phyloP scores from a whole-genome alignment of 306 rosid species.

The Acacia crassicarpa region DNA sequence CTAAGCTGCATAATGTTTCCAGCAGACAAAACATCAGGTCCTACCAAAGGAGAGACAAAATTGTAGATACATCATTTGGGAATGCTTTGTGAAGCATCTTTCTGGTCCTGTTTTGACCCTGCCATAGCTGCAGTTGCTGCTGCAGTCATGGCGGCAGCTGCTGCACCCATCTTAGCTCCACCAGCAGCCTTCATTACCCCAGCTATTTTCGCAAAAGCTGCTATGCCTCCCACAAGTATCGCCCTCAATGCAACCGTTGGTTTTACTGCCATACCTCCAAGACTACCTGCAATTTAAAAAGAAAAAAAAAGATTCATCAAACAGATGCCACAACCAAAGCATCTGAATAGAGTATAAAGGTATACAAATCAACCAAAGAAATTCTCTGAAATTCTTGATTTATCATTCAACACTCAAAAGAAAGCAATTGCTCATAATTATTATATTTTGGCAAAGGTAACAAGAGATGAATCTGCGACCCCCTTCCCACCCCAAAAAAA shows the following conservation, averaged over 20 bases:
- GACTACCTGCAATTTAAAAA: constrained; percentile 25
- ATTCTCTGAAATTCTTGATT: background rate
- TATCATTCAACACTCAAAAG: background rate
- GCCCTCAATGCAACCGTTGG: constrained; percentile 75
- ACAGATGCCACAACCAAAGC: background rate
- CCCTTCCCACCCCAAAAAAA: background rate
- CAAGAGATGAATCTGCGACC: background rate
- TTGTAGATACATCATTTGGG: background rate
- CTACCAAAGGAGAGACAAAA: background rate
- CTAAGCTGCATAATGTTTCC: constrained; percentile 35
- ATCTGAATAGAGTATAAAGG: background rate
- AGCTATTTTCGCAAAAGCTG: constrained; percentile 68
- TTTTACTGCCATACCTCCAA: constrained; percentile 49
- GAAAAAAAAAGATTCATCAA: background rate
- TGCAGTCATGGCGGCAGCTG: constrained; percentile 65
- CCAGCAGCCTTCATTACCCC: constrained; percentile 69
- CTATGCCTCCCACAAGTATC: constrained; percentile 66
- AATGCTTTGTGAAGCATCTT: constrained; percentile 45
- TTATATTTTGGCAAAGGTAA: background rate
- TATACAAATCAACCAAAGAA: background rate
- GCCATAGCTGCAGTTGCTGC: constrained; percentile 64
- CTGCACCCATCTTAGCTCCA: constrained; percentile 48
- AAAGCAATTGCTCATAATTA: background rate
- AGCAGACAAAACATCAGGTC: background rate
- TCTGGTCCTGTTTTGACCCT: constrained; percentile 51